A percentile compares a stretch with the other conserved stretches of the same genome.
These are phyloP conservation scores for Xanthoparmelia taractica DNA, from an alignment of 495 filamentous ascomycete species.

Conservation along the genomic window DNA sequence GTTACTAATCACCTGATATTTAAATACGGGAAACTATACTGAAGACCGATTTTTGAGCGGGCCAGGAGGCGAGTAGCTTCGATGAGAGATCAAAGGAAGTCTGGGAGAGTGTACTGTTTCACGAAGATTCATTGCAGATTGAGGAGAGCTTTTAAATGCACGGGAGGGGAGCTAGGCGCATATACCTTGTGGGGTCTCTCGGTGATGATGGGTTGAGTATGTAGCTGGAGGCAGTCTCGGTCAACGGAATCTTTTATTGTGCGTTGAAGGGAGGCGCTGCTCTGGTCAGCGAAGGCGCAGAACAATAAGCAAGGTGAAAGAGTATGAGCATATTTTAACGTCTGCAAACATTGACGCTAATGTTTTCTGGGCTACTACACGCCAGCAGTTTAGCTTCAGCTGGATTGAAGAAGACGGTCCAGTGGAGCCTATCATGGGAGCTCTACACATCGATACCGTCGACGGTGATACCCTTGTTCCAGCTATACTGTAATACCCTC, in stretches of 20 bases:
- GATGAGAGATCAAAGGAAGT: not conserved
- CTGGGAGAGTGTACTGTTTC: not conserved
- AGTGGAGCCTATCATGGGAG: not conserved
- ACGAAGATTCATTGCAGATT: not conserved
- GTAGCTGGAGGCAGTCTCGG: too few species aligned
- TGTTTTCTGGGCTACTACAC: not conserved
- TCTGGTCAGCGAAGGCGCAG: not conserved
- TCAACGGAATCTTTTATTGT: too few species aligned
- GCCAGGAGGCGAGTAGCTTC: not conserved
- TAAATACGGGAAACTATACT: not conserved
- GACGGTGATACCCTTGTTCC: constrained; percentile 62
- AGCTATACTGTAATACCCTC: constrained; percentile 59
- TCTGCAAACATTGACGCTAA: not conserved
- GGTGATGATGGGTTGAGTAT: too few species aligned
- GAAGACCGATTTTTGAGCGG: too few species aligned
- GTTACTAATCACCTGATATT: not conserved
- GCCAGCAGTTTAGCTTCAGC: not conserved
- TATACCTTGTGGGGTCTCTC: too few species aligned
- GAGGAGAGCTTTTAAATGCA: not conserved
- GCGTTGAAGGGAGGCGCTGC: not conserved
- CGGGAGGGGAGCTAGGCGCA: too few species aligned
- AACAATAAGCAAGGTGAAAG: not conserved
- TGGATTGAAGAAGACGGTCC: not conserved
- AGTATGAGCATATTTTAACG: not conserved
- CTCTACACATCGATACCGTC: constrained; percentile 62